Evolutionary conservation across 2,329 filamentous ascomycete species (phyloP).

Genomic region (Balansia obtecta): DNA sequence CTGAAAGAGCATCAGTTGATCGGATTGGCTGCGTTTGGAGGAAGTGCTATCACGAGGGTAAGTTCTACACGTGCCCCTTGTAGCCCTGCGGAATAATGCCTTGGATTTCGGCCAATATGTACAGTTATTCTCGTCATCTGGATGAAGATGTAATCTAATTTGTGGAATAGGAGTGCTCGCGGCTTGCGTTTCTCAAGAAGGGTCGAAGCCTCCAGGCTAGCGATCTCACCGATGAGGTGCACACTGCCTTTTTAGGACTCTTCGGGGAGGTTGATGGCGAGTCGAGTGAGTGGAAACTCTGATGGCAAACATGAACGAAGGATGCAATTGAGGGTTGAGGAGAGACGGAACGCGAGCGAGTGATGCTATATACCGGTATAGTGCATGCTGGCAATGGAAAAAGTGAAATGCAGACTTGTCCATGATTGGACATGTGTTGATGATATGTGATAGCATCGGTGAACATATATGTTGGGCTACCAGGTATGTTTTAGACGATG

Average conservation of each 20-base stretch:
- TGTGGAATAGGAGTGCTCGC: conserved; percentile 56
- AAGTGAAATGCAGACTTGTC: no score
- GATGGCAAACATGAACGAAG: not conserved
- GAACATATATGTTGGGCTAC: no score
- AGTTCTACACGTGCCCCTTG: conserved; percentile 16
- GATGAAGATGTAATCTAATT: not conserved
- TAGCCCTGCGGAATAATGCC: no score
- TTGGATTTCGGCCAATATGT: no score
- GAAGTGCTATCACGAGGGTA: conserved; percentile 74
- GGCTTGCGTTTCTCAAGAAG: conserved; percentile 72
- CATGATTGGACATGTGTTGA: no score
- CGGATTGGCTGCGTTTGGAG: conserved; percentile 72
- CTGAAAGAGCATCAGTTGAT: conserved; percentile 48
- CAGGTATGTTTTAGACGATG: no score
- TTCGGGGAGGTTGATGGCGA: conserved; percentile 57
- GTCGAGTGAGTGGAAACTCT: conserved; percentile 23
- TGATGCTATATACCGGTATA: no score
- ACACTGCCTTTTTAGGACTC: conserved; percentile 65
- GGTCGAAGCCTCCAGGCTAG: conserved; percentile 85
- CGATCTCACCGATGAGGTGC: conserved; percentile 84
- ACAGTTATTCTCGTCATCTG: no score
- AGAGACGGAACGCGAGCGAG: no score
- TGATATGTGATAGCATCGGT: no score
- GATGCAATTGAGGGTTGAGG: not conserved
- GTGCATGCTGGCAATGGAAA: no score